These are phyloP conservation scores for Jamesozyma spencerorum DNA, from an alignment of 805 yeast genomes.

Conservation along the genomic window DNA sequence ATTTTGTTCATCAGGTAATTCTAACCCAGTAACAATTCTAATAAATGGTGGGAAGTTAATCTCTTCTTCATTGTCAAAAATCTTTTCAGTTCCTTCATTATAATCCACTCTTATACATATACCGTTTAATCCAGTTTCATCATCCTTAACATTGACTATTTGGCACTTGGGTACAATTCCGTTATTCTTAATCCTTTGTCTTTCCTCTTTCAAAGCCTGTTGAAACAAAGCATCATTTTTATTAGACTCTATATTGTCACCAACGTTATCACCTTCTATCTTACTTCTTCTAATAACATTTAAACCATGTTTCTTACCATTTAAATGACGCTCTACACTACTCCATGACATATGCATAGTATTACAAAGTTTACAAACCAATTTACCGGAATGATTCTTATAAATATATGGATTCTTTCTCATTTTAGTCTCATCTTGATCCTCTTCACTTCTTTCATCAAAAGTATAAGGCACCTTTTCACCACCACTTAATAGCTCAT, in stretches of 20 bases:
- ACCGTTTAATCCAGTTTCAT: slow-evolving; percentile 50
- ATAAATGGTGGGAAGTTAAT: slow-evolving; percentile 42
- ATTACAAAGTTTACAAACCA: slow-evolving; percentile 77
- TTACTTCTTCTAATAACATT: slow-evolving; percentile 57
- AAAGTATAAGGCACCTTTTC: slow-evolving; percentile 32
- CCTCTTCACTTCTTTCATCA: slow-evolving; percentile 46
- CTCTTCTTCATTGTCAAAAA: not conserved
- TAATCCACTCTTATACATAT: slow-evolving; percentile 52
- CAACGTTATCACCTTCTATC: slow-evolving; percentile 13
- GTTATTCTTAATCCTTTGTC: slow-evolving; percentile 9
- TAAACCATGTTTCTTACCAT: slow-evolving; percentile 74
- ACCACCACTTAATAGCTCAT: slow-evolving; percentile 42
- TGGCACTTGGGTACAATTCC: slow-evolving; percentile 50
- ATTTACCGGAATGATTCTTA: slow-evolving; percentile 70
- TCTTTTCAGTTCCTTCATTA: slow-evolving; percentile 31
- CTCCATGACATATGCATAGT: slow-evolving; percentile 76
- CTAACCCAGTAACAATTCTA: slow-evolving; percentile 70
- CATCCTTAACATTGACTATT: slow-evolving; percentile 60
- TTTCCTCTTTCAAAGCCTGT: slow-evolving; percentile 15
- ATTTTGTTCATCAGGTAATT: slow-evolving; percentile 46
- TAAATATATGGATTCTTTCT: slow-evolving; percentile 60
- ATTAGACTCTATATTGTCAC: slow-evolving; percentile 1
- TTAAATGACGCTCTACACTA: slow-evolving; percentile 73
- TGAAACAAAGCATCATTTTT: slow-evolving; percentile 25
- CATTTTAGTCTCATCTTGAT: slow-evolving; percentile 21